Evolutionary conservation across 164 flowering plant species (phyloP).

Genomic region (Vitis rupestris): DNA sequence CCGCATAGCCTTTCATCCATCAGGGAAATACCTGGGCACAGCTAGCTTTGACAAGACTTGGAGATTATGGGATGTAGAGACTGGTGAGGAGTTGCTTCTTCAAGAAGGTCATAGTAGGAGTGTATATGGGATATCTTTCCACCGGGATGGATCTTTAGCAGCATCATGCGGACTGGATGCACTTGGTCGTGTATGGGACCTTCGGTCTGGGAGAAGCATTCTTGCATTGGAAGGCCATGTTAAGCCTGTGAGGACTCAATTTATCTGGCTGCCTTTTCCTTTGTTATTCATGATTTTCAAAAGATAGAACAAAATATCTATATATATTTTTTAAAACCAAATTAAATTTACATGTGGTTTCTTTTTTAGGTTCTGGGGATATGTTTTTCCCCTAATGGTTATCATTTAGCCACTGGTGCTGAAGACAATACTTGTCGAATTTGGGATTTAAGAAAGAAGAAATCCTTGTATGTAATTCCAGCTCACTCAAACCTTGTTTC

Average conservation of each 20-base stretch:
- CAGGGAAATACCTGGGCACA: slow-evolving; percentile 91
- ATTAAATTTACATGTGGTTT: slow-evolving; percentile 6
- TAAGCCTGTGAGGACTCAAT: slow-evolving; percentile 64
- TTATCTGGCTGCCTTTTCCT: background rate
- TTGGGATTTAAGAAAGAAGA: slow-evolving; percentile 94
- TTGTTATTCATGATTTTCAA: background rate
- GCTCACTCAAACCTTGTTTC: slow-evolving; percentile 93
- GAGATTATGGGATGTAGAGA: slow-evolving; percentile 90
- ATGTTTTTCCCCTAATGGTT: slow-evolving; percentile 93
- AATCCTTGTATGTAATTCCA: slow-evolving; percentile 76
- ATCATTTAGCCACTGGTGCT: slow-evolving; percentile 90
- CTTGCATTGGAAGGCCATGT: slow-evolving; percentile 96
- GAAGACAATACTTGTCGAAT: slow-evolving; percentile 95
- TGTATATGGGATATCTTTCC: slow-evolving; percentile 83
- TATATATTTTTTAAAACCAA: background rate
- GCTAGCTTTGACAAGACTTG: slow-evolving; percentile 98
- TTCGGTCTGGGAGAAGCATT: slow-evolving; percentile 88
- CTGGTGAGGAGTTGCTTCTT: slow-evolving; percentile 87
- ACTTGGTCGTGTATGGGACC: slow-evolving; percentile 97
- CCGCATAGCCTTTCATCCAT: slow-evolving; percentile 90
- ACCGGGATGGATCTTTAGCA: slow-evolving; percentile 88
- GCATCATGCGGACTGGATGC: slow-evolving; percentile 97
- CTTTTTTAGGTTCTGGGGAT: slow-evolving; percentile 66
- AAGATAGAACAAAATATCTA: too few species aligned
- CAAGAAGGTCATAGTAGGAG: slow-evolving; percentile 99